Evolutionary conservation across 2,329 filamentous ascomycete species (phyloP).

Genomic region (Zelopaecilomyces penicillatus): DNA sequence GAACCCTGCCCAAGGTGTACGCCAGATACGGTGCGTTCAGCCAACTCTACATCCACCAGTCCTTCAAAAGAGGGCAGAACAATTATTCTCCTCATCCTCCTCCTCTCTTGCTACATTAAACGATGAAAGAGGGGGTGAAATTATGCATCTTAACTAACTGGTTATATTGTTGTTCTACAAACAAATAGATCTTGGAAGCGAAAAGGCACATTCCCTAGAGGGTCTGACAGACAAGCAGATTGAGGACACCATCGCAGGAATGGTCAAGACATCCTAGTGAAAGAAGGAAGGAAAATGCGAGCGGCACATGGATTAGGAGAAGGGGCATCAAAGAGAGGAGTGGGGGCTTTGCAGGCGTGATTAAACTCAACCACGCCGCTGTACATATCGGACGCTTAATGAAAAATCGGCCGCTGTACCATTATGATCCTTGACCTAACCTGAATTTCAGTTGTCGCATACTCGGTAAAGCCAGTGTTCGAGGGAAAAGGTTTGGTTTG

Average conservation of each 20-base stretch:
- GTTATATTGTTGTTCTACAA: too few species aligned
- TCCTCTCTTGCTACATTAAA: neutral
- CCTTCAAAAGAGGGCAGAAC: too few species aligned
- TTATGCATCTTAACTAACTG: too few species aligned
- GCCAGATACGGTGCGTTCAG: constrained; percentile 71
- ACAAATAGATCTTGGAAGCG: constrained; percentile 43
- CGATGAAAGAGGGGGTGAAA: too few species aligned
- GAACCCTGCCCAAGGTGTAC: constrained; percentile 77
- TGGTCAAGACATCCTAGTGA: constrained; percentile 36
- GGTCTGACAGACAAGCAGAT: constrained; percentile 54
- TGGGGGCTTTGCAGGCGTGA: constrained; percentile 5
- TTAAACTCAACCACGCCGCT: constrained; percentile 1
- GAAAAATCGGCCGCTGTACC: neutral
- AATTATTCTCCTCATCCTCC: neutral
- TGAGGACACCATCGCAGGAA: constrained; percentile 46
- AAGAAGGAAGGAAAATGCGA: neutral
- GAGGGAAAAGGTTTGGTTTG: too few species aligned
- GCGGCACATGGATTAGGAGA: neutral
- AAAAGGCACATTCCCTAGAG: constrained; percentile 50
- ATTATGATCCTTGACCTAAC: neutral
- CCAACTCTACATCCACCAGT: neutral
- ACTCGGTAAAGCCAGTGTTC: too few species aligned
- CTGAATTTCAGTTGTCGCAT: too few species aligned
- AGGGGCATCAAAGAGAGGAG: neutral
- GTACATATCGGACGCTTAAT: neutral